Percentiles rank a stretch among this genome's conserved stretches.
Conservation (phyloP, 129 eudicot species). For the Ambrosia artemisiifolia region DNA sequence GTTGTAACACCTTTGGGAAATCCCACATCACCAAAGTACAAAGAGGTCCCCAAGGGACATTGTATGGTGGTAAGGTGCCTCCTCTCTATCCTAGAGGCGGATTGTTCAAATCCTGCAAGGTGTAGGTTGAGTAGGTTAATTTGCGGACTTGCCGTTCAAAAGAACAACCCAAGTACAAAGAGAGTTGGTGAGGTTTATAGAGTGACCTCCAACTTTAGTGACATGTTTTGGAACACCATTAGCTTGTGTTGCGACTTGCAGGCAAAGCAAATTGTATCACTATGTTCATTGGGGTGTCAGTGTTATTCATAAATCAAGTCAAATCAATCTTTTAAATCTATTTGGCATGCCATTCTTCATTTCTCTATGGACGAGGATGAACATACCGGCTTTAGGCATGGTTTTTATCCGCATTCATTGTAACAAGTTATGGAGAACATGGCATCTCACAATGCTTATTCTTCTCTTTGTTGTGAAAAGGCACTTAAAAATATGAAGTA, state of each 20-base stretch:
- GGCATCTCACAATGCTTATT: not conserved
- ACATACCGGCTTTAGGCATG: not conserved
- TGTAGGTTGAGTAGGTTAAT: no score
- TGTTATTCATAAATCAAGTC: conserved; percentile 2
- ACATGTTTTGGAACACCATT: not conserved
- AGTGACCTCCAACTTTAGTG: not conserved
- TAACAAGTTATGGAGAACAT: conserved; percentile 14
- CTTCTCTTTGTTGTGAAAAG: conserved; percentile 9
- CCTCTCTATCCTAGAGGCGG: no score
- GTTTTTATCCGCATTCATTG: not conserved
- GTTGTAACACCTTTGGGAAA: not conserved
- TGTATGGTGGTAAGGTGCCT: no score
- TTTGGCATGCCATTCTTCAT: not conserved
- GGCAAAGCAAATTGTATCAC: not conserved
- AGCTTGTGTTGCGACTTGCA: not conserved
- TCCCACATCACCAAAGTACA: not conserved
- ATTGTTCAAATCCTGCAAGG: no score
- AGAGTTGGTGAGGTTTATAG: not conserved
- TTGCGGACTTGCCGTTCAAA: no score
- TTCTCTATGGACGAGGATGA: not conserved
- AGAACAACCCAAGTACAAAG: not conserved
- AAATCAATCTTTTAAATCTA: not conserved
- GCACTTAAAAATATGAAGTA: not conserved
- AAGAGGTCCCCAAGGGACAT: not conserved
- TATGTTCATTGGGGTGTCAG: not conserved